Percentiles rank a stretch among this genome's conserved stretches.
Conservation (phyloP, 2,329 filamentous ascomycete genomes). For the Pseudopithomyces chartarum region DNA sequence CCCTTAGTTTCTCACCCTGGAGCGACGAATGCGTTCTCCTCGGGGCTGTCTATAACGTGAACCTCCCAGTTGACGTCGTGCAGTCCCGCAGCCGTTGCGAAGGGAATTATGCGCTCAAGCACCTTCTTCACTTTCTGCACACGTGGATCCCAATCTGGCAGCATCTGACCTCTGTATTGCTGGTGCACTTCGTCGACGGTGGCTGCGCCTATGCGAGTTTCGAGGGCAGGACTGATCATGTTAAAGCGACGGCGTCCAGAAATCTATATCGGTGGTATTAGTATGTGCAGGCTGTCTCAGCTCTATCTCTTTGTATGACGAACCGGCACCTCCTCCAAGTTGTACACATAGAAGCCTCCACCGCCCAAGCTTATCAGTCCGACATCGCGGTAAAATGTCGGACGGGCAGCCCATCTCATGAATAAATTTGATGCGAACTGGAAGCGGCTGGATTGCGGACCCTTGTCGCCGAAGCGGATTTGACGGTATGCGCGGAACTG, state of each 20-base stretch:
- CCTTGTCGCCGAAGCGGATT: conserved; percentile 23
- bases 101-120: conserved; percentile 69
- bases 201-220: conserved; percentile 58
- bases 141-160: conserved; percentile 65
- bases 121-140: conserved; percentile 64
- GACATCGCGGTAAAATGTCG: conserved; percentile 55
- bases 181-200: conserved; percentile 64
- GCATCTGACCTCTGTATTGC: conserved; percentile 59
- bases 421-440: conserved; percentile 26
- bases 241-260: conserved; percentile 77
- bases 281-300: not conserved
- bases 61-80: conserved; percentile 68
- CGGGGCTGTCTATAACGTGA: conserved; percentile 71
- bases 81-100: conserved; percentile 56
- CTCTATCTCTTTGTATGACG: conserved; percentile 9
- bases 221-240: conserved; percentile 61
- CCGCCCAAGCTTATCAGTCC: conserved; percentile 48
- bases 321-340: conserved; percentile 72
- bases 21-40: conserved; percentile 76
- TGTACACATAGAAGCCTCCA: conserved; percentile 67
- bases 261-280: conserved; percentile 49
- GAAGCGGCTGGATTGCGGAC: conserved; percentile 40
- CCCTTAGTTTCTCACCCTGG: conserved; percentile 56
- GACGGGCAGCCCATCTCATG: conserved; percentile 48
- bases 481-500: conserved; percentile 30